phyloP scores from a whole-genome alignment of 2,329 filamentous ascomycete genomes.

The Fusarium kyushuense region DNA sequence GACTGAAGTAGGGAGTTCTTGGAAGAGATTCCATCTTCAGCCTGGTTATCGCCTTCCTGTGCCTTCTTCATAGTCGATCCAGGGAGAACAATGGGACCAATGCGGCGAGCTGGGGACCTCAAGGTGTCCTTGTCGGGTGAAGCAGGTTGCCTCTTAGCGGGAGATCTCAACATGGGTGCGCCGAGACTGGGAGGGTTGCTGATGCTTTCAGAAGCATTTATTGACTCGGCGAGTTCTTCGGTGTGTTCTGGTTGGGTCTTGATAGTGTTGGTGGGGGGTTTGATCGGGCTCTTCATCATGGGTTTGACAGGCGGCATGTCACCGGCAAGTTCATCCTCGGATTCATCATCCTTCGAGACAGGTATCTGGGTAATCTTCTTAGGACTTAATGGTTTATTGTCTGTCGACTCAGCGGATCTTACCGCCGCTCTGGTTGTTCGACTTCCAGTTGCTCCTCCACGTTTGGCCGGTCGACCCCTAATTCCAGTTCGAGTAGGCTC shows the following conservation, averaged over 20 bases:
- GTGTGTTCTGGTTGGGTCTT: slow-evolving; percentile 21
- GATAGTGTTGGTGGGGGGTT: slow-evolving; percentile 54
- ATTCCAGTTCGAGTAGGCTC: slow-evolving; percentile 53
- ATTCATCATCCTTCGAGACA: slow-evolving; percentile 61
- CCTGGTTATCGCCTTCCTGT: slow-evolving; percentile 19
- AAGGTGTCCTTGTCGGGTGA: slow-evolving; percentile 68
- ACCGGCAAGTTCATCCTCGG: slow-evolving; percentile 71
- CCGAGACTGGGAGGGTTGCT: slow-evolving; percentile 54
- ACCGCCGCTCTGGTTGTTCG: slow-evolving; percentile 54
- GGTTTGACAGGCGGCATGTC: slow-evolving; percentile 64
- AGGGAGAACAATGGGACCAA: slow-evolving; percentile 49
- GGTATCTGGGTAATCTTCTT: slow-evolving; percentile 73
- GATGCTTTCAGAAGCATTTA: slow-evolving; percentile 48
- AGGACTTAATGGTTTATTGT: slow-evolving; percentile 69
- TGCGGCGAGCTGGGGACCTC: slow-evolving; percentile 66
- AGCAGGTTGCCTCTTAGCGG: slow-evolving; percentile 65
- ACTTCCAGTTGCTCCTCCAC: slow-evolving; percentile 47
- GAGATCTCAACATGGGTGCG: slow-evolving; percentile 61
- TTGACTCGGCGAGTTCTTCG: slow-evolving; percentile 42
- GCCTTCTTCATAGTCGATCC: slow-evolving; percentile 51
- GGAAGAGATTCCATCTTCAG: slow-evolving; percentile 49
- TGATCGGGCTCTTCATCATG: slow-evolving; percentile 68
- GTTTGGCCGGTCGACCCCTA: slow-evolving; percentile 59
- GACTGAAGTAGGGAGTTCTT: slow-evolving; percentile 63
- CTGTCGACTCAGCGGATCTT: slow-evolving; percentile 50